Percentiles rank a stretch among this genome's conserved stretches.
Conservation (phyloP, 495 filamentous ascomycete genomes). For the Elasticomyces elasticus region DNA sequence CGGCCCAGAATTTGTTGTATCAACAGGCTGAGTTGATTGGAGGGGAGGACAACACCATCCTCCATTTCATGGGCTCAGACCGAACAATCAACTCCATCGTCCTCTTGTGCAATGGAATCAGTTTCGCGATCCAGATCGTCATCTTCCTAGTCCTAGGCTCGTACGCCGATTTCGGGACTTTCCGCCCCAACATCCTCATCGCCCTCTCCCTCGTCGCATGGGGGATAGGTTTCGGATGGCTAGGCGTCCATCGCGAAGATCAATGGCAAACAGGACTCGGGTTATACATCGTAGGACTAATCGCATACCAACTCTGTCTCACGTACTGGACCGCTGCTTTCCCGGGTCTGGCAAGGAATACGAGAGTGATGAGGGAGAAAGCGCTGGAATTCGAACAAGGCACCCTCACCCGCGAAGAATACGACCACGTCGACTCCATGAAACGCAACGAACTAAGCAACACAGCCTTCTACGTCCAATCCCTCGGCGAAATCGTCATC, state of each 20-base stretch:
- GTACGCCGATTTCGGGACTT: constrained; percentile 53
- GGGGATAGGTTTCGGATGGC: constrained; percentile 54
- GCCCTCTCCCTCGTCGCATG: constrained; percentile 47
- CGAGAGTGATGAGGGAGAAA: constrained; percentile 42
- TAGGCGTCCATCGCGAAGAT: constrained; percentile 47
- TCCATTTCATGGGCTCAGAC: constrained; percentile 42
- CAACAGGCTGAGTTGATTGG: constrained; percentile 38
- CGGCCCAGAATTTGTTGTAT: constrained; percentile 53
- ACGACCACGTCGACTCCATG: constrained; percentile 52
- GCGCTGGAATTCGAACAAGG: constrained; percentile 44
- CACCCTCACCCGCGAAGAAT: constrained; percentile 46
- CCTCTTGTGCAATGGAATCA: constrained; percentile 52
- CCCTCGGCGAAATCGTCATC: constrained; percentile 49
- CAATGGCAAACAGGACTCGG: constrained; percentile 49
- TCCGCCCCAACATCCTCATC: constrained; percentile 53
- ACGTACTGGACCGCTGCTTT: constrained; percentile 62
- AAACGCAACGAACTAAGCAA: constrained; percentile 53
- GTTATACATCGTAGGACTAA: constrained; percentile 53
- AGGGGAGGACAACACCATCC: constrained; percentile 35
- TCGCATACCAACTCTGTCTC: constrained; percentile 55
- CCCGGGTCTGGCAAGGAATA: constrained; percentile 51
- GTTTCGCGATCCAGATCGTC: constrained; percentile 52
- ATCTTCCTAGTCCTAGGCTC: constrained; percentile 51
- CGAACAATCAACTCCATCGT: constrained; percentile 53
- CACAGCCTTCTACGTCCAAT: constrained; percentile 53